Base-by-base conservation (phyloP, 495 filamentous ascomycete genomes). In the Pseudevernia furfuracea region DNA sequence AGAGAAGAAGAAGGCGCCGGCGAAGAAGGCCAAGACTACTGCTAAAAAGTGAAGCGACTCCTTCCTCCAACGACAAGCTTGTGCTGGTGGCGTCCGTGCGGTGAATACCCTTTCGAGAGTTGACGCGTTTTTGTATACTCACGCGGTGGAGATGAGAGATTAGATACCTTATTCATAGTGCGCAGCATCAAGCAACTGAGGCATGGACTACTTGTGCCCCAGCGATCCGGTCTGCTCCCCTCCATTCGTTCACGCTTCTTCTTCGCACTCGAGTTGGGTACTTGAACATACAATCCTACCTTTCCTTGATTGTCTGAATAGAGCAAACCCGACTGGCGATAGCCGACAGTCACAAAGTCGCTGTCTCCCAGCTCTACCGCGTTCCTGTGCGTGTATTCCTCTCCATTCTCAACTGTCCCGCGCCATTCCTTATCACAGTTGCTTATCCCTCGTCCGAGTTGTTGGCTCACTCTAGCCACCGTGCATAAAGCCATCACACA, bases 11-110 rank as follows among this genome's bases (percentile, higher is more conserved):
- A 64, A 68, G 59, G 59, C 68, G 28, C 82, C 76, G n/a, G 75
- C 68, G 66, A 82, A 80, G 73, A 85, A 82, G 63, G 79, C 78
- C 2, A 81, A 34, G 41, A 68, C 63, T 53, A 41, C 59, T 9
- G 69, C 65, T 39, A 70, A 71, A 55, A 67, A 67, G 39, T 66
- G 53, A 63, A 41, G 28, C 25, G 14, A 12, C 8, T 46, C 21
- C 25, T 17, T 55, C 46, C 49, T 60, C 14, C 59, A 32, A 37
- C 23, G 23, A n/a, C n/a, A 34, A 32, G 52, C 17, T 55, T 11
- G 30, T 53, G 28, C 52, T 55, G 52, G 23, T 7, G 52, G 52
- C 17, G 52, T 34, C 52, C 52, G 28, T 55, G 52, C 19, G 30
- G 10, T 55, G 14, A 34, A 34, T 55, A 55, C 17, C 52, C 25